Base-by-base conservation (phyloP, 75 land plant species). In the Selaginella moellendorffii region DNA sequence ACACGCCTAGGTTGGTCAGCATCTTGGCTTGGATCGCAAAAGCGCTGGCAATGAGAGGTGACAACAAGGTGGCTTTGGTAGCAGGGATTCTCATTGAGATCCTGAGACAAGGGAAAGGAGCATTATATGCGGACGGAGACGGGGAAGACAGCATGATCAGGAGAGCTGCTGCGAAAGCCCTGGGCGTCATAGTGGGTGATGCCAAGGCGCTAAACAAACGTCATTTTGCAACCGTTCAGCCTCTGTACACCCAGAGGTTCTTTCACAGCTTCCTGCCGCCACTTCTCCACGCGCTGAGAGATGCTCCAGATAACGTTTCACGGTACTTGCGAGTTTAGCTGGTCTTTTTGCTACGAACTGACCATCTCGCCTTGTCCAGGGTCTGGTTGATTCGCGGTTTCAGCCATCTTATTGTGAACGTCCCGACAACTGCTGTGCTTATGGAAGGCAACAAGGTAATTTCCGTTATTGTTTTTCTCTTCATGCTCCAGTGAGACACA, bases 11-110 rank as follows among this genome's bases (percentile, higher is more conserved):
- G 10, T 5, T 36, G 46, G 46, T 36, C 5, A 36, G 14, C 46
- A 5, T 36, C 14, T 28, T 88, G 8, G 80, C 82, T 66, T 88
- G 87, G 88, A 68, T 83, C 30, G 87, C 84, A n/a, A 93, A 93
- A 75, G 98, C 90, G 26, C 67, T 93, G 68, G 80, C 85, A n/a
- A 83, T 93, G 90, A 65, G 90, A 30, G 98, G 98, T 20, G 85
- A 93, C 75, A 74, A 67, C 53, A 77, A 66, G 63, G 66, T 82
- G 27, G 74, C 81, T 51, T 82, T 80, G 26, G 68, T 93, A 21
- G 79, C 73, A 19, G 70, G 65, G 68, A 19, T 79, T 27, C 68
- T 93, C 23, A 5, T 36, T 36, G 14, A 36, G 10, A 36, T 14
- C 5, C 46, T 36, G 5, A 36, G 14, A 36, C 14, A 36, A 36